phyloP scores from a whole-genome alignment of 2,329 filamentous ascomycete genomes.

The Sporothrix humicola region DNA sequence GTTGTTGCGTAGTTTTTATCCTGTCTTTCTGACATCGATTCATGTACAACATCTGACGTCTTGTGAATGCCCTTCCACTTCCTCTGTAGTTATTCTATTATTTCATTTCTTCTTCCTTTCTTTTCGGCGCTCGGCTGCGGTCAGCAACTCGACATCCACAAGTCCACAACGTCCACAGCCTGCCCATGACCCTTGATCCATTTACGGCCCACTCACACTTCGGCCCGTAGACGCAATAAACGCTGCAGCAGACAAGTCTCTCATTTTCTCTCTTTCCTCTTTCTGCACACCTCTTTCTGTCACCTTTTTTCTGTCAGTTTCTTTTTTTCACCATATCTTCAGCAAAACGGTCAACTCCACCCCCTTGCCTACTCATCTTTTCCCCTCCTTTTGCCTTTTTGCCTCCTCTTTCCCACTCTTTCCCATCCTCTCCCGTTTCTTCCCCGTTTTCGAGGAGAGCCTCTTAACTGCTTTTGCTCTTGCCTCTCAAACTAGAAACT shows the following conservation, averaged over 20 bases:
- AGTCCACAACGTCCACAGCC: background rate
- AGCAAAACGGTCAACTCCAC: conserved; percentile 24
- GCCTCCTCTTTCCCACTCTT: background rate
- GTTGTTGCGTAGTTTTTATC: background rate
- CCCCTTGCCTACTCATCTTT: background rate
- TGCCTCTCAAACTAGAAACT: background rate
- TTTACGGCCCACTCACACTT: background rate
- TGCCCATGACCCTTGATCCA: background rate
- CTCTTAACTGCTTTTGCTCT: background rate
- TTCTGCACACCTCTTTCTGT: too few relatives aligned
- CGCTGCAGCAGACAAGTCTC: conserved; percentile 8
- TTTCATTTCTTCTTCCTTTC: background rate
- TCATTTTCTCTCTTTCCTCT: background rate
- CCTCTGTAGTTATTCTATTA: background rate
- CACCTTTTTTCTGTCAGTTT: too few relatives aligned
- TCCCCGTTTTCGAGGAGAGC: background rate
- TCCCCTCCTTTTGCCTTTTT: background rate
- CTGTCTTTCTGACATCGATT: background rate
- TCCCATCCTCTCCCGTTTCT: background rate
- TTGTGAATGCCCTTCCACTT: too few relatives aligned
- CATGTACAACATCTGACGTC: background rate
- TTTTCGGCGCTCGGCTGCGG: background rate
- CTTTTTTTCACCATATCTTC: background rate
- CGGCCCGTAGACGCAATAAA: conserved; percentile 22
- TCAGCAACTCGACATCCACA: background rate